A percentile compares a stretch with the other conserved stretches of the same genome.
Conservation (phyloP, 139 green algal genomes). For the Volvox africanus region DNA sequence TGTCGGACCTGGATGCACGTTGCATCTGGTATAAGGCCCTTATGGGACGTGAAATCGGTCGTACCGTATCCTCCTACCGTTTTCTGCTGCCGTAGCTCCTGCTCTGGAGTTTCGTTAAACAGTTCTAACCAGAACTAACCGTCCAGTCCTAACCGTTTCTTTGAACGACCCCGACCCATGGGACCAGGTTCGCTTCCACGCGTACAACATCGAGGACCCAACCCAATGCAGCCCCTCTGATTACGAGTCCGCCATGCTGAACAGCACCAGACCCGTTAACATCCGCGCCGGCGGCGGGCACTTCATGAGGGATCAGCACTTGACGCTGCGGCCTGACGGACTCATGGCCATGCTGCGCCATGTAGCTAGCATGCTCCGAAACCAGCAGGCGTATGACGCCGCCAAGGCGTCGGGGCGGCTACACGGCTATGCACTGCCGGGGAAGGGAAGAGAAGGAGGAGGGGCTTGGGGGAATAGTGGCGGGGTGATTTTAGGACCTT, state of each 20-base stretch:
- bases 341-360: constrained; percentile 14
- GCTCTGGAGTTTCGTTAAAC: too few relatives aligned
- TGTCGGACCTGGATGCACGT: too few relatives aligned
- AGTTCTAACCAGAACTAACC: too few relatives aligned
- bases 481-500: constrained; percentile 12
- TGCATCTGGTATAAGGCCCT: too few relatives aligned
- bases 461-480: not conserved
- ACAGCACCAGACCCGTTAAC: not conserved
- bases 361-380: constrained; percentile 16
- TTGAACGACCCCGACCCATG: not conserved
- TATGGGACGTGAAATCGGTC: not conserved
- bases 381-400: not conserved
- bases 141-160: too few relatives aligned
- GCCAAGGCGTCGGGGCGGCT: not conserved
- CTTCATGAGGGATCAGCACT: constrained; percentile 13
- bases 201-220: constrained; percentile 25
- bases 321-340: not conserved
- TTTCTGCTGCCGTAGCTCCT: too few relatives aligned
- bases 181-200: constrained; percentile 19
- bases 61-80: not conserved
- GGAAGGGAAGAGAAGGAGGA: not conserved
- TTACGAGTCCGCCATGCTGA: not conserved
- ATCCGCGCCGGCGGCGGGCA: not conserved
- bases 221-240: not conserved
- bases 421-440: constrained; percentile 21